Conservation (phyloP, 2,329 filamentous ascomycete species). For the Fusarium compactum region DNA sequence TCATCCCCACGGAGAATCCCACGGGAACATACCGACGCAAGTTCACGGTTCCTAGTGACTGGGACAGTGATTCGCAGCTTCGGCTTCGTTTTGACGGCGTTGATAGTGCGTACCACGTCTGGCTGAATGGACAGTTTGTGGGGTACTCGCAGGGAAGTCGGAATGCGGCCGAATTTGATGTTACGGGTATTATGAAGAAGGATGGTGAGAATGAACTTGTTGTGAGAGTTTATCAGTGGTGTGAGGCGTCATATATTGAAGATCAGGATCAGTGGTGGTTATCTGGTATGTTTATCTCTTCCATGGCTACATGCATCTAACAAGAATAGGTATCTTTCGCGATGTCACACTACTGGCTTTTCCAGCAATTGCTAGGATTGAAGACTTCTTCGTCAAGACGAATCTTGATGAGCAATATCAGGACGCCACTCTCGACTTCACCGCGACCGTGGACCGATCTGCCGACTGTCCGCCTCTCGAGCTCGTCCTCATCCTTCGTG, state of each 20-base stretch:
- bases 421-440: background rate
- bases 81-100: slow-evolving; percentile 17
- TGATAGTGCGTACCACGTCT: slow-evolving; percentile 20
- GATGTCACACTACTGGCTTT: slow-evolving; percentile 12
- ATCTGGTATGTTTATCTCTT: background rate
- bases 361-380: background rate
- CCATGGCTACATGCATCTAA: accelerated
- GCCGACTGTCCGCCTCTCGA: accelerated
- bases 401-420: background rate
- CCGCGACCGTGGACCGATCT: background rate
- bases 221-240: slow-evolving; percentile 18
- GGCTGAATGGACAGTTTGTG: slow-evolving; percentile 8
- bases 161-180: slow-evolving; percentile 9
- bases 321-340: background rate
- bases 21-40: slow-evolving; percentile 6
- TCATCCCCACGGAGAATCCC: slow-evolving; percentile 14
- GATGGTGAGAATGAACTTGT: background rate
- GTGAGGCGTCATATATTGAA: slow-evolving; percentile 11
- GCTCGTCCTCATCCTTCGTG: background rate
- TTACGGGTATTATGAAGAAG: background rate
- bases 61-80: slow-evolving; percentile 4
- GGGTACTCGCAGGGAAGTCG: slow-evolving; percentile 22
- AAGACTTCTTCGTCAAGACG: slow-evolving; percentile 20
- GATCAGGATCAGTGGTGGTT: slow-evolving; percentile 30
- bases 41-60: background rate